Evolutionary conservation across 352 stramenopile genomes (phyloP).

Genomic region (Discostella stelligera): DNA sequence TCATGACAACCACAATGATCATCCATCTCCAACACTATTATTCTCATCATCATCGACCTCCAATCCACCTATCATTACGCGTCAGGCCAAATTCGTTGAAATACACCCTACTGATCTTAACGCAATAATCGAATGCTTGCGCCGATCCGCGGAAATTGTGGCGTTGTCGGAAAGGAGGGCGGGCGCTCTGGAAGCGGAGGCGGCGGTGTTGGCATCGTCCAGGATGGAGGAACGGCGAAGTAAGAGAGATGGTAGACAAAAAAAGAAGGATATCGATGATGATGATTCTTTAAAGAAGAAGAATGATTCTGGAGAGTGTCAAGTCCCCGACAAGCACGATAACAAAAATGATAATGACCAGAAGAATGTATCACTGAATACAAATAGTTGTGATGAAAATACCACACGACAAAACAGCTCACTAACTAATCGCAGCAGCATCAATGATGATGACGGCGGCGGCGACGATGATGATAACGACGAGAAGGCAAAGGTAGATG

Average conservation of each 20-base stretch:
- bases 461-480: not conserved
- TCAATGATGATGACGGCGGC: not conserved
- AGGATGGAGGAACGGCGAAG: not conserved
- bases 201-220: not conserved
- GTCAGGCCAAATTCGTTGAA: not conserved
- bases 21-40: not conserved
- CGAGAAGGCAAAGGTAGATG: not conserved
- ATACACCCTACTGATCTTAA: constrained; percentile 31
- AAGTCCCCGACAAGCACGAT: not conserved
- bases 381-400: not conserved
- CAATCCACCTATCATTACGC: not conserved
- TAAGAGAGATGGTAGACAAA: not conserved
- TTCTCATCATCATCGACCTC: not conserved
- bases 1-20: not conserved
- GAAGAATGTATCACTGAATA: not conserved
- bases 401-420: not conserved
- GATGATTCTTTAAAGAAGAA: not conserved
- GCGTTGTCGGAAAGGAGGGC: constrained; percentile 56
- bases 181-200: constrained; percentile 7
- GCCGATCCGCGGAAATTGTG: constrained; percentile 74
- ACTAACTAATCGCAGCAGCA: not conserved
- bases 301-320: not conserved
- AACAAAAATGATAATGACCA: not conserved
- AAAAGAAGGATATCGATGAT: not conserved
- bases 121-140: constrained; percentile 71